phyloP scores from a whole-genome alignment of 495 filamentous ascomycete species.

The Aspergillus diversus region DNA sequence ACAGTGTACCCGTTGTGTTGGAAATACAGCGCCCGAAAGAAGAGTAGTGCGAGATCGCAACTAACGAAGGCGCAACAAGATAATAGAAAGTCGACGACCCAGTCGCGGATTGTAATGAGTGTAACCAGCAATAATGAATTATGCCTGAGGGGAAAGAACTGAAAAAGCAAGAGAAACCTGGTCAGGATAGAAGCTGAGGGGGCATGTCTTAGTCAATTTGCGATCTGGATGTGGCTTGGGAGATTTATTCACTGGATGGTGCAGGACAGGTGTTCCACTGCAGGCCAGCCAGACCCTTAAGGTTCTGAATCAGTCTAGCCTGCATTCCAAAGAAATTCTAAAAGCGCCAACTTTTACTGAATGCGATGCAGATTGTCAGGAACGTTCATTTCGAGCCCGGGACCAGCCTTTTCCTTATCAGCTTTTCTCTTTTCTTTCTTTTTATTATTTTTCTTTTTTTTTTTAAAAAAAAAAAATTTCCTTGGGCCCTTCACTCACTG shows the following conservation, averaged over 20 bases:
- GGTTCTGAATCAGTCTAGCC: constrained; percentile 5
- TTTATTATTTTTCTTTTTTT: too few relatives aligned
- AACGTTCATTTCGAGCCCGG: neutral
- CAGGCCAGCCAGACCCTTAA: neutral
- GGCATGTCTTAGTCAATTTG: too few relatives aligned
- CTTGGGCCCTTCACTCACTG: too few relatives aligned
- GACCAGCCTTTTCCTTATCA: too few relatives aligned
- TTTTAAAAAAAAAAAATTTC: too few relatives aligned
- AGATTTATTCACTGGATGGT: too few relatives aligned
- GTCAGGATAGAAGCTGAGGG: neutral
- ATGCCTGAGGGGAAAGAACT: constrained; percentile 28
- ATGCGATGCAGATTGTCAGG: constrained; percentile 1
- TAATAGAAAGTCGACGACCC: neutral
- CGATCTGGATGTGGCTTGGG: too few relatives aligned
- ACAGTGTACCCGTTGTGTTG: neutral
- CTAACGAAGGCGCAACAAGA: neutral
- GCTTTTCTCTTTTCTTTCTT: too few relatives aligned
- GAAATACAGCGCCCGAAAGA: too few relatives aligned
- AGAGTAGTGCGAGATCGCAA: neutral
- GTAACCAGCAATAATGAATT: constrained; percentile 56
- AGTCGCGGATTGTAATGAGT: constrained; percentile 50
- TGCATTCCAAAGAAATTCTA: constrained; percentile 1
- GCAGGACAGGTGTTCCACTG: neutral
- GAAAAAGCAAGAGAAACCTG: constrained; percentile 3
- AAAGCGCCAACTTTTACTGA: neutral